Evolutionary conservation across 1,139 yeast species (phyloP).

Genomic region (Candida frijolesensis): DNA sequence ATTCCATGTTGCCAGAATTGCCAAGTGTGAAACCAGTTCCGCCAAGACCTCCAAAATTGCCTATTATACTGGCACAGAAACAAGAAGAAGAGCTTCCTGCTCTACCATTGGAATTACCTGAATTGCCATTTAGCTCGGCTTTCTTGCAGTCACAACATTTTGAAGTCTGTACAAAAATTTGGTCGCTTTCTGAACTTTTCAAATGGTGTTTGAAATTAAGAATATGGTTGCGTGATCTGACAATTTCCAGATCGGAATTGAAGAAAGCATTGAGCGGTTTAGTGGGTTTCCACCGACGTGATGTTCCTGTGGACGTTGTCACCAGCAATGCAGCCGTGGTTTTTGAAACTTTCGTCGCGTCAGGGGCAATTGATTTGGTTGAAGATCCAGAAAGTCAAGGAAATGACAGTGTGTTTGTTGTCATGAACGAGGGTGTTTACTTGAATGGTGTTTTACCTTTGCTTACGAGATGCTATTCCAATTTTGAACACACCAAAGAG

Average conservation of each 20-base stretch:
- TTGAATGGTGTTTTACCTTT: slow-evolving; percentile 43
- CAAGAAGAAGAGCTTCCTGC: slow-evolving; percentile 42
- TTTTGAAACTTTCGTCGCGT: slow-evolving; percentile 45
- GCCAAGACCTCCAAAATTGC: background rate
- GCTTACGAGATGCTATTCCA: slow-evolving; percentile 40
- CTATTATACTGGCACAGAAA: slow-evolving; percentile 6
- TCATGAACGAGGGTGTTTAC: slow-evolving; percentile 22
- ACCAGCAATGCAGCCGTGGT: slow-evolving; percentile 58
- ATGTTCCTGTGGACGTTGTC: slow-evolving; percentile 56
- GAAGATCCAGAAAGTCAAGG: slow-evolving; percentile 12
- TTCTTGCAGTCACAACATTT: slow-evolving; percentile 53
- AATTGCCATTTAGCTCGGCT: slow-evolving; percentile 57
- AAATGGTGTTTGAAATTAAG: slow-evolving; percentile 52
- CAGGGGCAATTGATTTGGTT: slow-evolving; percentile 43
- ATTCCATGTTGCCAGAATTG: slow-evolving; percentile 44
- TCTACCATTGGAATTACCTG: slow-evolving; percentile 57
- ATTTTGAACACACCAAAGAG: slow-evolving; percentile 24
- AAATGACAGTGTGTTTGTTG: slow-evolving; percentile 24
- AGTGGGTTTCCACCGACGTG: slow-evolving; percentile 52
- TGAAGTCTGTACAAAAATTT: slow-evolving; percentile 35
- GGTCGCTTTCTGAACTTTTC: slow-evolving; percentile 47
- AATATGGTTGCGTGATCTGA: slow-evolving; percentile 54
- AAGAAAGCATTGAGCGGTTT: slow-evolving; percentile 53
- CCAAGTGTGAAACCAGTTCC: slow-evolving; percentile 20
- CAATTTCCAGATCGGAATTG: slow-evolving; percentile 52